Conservation (phyloP, 257 asterid genomes). For the Petunia axillaris region DNA sequence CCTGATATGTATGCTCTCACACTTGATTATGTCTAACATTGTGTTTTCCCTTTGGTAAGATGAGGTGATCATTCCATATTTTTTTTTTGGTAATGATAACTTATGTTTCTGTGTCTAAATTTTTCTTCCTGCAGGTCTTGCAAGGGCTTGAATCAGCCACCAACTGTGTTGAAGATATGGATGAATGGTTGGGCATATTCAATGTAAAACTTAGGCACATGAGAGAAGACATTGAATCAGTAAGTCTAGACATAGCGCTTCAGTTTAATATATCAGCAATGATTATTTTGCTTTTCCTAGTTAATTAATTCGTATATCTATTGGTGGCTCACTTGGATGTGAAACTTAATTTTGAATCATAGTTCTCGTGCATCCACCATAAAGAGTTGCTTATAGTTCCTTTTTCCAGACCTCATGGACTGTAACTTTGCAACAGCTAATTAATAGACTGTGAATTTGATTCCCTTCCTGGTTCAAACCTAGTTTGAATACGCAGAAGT, state of each 20-base stretch:
- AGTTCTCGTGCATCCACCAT: constrained; percentile 10
- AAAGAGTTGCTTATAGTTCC: neutral
- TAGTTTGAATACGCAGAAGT: neutral
- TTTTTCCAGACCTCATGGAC: neutral
- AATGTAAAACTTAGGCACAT: constrained; percentile 95
- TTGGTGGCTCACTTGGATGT: constrained; percentile 12
- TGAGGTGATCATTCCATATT: constrained; percentile 15
- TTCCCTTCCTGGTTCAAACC: neutral
- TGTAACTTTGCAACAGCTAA: neutral
- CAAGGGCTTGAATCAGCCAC: constrained; percentile 82
- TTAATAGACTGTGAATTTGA: neutral
- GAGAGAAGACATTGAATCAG: constrained; percentile 99
- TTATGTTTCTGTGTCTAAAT: constrained; percentile 23
- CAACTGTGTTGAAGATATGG: constrained; percentile 96
- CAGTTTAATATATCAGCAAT: neutral
- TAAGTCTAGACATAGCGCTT: constrained; percentile 38
- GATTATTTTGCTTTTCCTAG: neutral
- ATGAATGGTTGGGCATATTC: constrained; percentile 95
- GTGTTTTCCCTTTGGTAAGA: constrained; percentile 23
- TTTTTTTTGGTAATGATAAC: neutral
- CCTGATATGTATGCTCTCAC: neutral
- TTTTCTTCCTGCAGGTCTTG: constrained; percentile 64
- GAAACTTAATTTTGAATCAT: constrained; percentile 16
- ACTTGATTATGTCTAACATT: constrained; percentile 16
- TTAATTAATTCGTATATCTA: neutral